Percentiles rank a stretch among this genome's conserved stretches.
Conservation (phyloP, 306 rosid genomes). For the Cucumis sativus region DNA sequence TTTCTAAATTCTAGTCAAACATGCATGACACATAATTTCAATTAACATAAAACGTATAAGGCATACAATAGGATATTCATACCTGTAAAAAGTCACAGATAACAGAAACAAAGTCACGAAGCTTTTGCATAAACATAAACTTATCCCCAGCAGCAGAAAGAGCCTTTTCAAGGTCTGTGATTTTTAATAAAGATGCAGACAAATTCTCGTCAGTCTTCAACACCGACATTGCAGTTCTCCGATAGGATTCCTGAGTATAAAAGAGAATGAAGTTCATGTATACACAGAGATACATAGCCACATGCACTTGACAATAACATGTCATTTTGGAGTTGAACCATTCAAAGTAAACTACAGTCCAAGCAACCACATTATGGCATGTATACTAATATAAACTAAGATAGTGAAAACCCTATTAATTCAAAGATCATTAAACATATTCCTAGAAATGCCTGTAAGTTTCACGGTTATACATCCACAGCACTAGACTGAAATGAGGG, state of each 20-base stretch:
- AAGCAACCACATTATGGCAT: not conserved
- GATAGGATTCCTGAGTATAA: constrained; percentile 63
- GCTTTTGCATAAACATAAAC: constrained; percentile 79
- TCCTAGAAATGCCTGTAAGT: not conserved
- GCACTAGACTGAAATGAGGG: not conserved
- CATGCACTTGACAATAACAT: not conserved
- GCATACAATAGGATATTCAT: constrained; percentile 9
- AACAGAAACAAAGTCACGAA: constrained; percentile 55
- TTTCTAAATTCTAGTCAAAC: not conserved
- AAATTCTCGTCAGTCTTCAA: constrained; percentile 55
- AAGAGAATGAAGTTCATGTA: not conserved
- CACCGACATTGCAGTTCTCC: constrained; percentile 43
- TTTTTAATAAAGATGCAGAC: constrained; percentile 63
- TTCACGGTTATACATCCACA: not conserved
- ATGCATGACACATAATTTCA: not conserved
- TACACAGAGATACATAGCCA: not conserved
- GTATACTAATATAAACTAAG: not conserved
- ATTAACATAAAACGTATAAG: not conserved
- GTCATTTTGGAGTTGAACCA: not conserved
- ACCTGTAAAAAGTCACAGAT: constrained; percentile 92
- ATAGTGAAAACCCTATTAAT: not conserved
- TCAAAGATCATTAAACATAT: constrained; percentile 3
- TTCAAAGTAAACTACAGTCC: not conserved
- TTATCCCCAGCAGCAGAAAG: constrained; percentile 64
- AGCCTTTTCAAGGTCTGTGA: constrained; percentile 64